These are phyloP conservation scores for Lathyrus oleraceus DNA, from an alignment of 306 rosid genomes.

Conservation along the genomic window DNA sequence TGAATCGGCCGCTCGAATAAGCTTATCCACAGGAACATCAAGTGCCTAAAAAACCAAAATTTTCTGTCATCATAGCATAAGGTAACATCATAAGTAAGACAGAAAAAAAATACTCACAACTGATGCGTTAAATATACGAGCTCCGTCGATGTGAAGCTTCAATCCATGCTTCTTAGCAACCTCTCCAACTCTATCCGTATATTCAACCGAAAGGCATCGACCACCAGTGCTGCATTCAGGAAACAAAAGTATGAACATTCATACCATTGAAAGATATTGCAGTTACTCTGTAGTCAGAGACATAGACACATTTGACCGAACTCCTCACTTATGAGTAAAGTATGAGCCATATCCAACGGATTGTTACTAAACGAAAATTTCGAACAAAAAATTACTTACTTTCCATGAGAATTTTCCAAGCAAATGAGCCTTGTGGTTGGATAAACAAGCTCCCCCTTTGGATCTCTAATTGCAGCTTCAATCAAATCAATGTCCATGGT, in stretches of 20 bases:
- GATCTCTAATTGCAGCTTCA: slow-evolving; percentile 79
- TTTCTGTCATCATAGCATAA: slow-evolving; percentile 23
- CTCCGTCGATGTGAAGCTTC: slow-evolving; percentile 94
- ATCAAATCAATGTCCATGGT: slow-evolving; percentile 78
- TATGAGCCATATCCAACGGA: neutral
- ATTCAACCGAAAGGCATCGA: slow-evolving; percentile 76
- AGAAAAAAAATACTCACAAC: slow-evolving; percentile 50
- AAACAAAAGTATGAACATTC: slow-evolving; percentile 19
- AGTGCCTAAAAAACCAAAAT: slow-evolving; percentile 65
- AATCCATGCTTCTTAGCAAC: slow-evolving; percentile 78
- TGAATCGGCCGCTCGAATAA: slow-evolving; percentile 95
- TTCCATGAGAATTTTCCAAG: slow-evolving; percentile 90
- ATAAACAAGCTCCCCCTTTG: slow-evolving; percentile 53
- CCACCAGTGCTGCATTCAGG: slow-evolving; percentile 74
- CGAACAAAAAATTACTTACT: slow-evolving; percentile 52
- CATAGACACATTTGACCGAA: no score
- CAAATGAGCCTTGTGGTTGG: slow-evolving; percentile 95
- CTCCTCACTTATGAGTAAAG: neutral
- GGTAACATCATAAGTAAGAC: neutral
- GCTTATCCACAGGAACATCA: slow-evolving; percentile 77
- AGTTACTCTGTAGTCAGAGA: no score
- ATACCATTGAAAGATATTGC: neutral
- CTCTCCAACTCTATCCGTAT: slow-evolving; percentile 79
- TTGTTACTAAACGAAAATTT: neutral
- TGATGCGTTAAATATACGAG: slow-evolving; percentile 89